Percentiles rank a stretch among this genome's conserved stretches.
These are phyloP conservation scores for Carpinus fangiana DNA, from an alignment of 306 rosid species.

Conservation along the genomic window DNA sequence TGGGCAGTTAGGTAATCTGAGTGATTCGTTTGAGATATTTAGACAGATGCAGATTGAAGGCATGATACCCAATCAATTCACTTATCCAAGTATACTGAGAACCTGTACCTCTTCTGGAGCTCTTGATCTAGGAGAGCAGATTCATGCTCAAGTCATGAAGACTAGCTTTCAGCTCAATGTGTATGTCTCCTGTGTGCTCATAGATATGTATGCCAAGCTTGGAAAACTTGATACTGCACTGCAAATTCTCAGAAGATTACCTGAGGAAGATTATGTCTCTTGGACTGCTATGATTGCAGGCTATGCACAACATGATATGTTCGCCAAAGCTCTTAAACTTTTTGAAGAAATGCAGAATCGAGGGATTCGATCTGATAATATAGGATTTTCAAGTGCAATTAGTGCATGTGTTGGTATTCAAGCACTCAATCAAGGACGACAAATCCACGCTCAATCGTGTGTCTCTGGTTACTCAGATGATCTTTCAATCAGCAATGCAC, in stretches of 20 bases:
- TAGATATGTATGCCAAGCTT: constrained; percentile 85
- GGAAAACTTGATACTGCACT: constrained; percentile 68
- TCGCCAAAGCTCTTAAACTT: constrained; percentile 62
- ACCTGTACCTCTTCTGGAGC: constrained; percentile 77
- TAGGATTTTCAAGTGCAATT: constrained; percentile 82
- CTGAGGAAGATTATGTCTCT: constrained; percentile 67
- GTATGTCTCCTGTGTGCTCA: constrained; percentile 81
- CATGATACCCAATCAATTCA: constrained; percentile 77
- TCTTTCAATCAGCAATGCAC: constrained; percentile 76
- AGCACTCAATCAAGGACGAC: constrained; percentile 73
- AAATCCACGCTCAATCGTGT: constrained; percentile 78
- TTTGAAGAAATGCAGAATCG: constrained; percentile 68
- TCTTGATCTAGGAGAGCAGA: constrained; percentile 74
- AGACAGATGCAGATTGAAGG: constrained; percentile 78
- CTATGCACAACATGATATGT: constrained; percentile 67
- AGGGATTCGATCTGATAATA: constrained; percentile 70
- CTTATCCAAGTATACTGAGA: constrained; percentile 82
- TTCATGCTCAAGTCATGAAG: constrained; percentile 73
- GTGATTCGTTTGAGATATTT: constrained; percentile 60
- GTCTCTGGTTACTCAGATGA: constrained; percentile 68
- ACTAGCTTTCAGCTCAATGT: constrained; percentile 78
- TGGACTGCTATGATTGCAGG: constrained; percentile 98
- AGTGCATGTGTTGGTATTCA: constrained; percentile 80
- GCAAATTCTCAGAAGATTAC: constrained; percentile 53
- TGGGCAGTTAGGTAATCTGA: constrained; percentile 64